A percentile compares a stretch with the other conserved stretches of the same genome.
Evolutionary conservation across 495 filamentous ascomycete genomes (phyloP).

Genomic region (Annulohypoxylon nitens): DNA sequence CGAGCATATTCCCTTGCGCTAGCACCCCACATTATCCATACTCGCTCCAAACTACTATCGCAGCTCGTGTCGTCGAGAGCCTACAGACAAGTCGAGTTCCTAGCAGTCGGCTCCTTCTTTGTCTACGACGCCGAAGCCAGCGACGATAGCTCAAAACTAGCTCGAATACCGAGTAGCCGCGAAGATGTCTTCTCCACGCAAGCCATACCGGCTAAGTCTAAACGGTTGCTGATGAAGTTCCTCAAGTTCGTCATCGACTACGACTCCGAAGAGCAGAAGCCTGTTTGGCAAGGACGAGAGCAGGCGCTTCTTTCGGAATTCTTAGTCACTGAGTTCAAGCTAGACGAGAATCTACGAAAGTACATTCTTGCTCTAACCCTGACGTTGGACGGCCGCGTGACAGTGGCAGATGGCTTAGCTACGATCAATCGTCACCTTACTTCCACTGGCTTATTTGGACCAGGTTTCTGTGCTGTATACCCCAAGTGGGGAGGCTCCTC

Average conservation of each 20-base stretch:
- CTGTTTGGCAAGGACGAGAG: slow-evolving; percentile 62
- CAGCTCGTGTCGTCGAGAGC: slow-evolving; percentile 88
- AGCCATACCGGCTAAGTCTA: slow-evolving; percentile 77
- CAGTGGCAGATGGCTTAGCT: slow-evolving; percentile 71
- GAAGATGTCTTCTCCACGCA: slow-evolving; percentile 88
- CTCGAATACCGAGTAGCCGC: slow-evolving; percentile 81
- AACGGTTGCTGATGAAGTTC: slow-evolving; percentile 88
- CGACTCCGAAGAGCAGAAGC: slow-evolving; percentile 65
- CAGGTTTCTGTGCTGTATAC: slow-evolving; percentile 85
- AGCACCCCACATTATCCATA: slow-evolving; percentile 88
- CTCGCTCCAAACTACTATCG: slow-evolving; percentile 79
- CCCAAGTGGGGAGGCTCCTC: slow-evolving; percentile 93
- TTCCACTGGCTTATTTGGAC: slow-evolving; percentile 87
- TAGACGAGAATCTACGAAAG: slow-evolving; percentile 75
- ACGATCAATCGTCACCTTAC: slow-evolving; percentile 84
- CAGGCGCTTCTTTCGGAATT: slow-evolving; percentile 71
- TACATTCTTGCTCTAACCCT: slow-evolving; percentile 85
- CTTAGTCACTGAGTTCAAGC: slow-evolving; percentile 76
- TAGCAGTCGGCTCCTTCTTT: slow-evolving; percentile 95
- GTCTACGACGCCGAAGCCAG: slow-evolving; percentile 64
- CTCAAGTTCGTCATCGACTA: slow-evolving; percentile 80
- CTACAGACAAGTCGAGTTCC: slow-evolving; percentile 90
- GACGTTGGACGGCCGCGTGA: slow-evolving; percentile 70
- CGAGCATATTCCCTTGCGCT: slow-evolving; percentile 87
- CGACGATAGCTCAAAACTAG: slow-evolving; percentile 55